These are phyloP conservation scores for Cenococcum geophilum DNA, from an alignment of 495 filamentous ascomycete genomes.

Conservation along the genomic window DNA sequence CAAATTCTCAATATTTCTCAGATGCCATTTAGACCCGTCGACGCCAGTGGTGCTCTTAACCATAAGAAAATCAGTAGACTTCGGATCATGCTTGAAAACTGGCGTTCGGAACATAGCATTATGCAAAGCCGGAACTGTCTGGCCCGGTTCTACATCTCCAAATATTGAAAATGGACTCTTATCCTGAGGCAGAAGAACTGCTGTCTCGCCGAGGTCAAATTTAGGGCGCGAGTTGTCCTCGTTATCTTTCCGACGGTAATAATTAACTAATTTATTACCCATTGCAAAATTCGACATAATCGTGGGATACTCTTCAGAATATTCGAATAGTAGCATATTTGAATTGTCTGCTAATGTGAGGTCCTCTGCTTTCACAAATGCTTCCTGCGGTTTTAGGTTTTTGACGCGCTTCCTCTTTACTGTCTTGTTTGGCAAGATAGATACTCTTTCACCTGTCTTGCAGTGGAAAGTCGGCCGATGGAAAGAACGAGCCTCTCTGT, in stretches of 20 bases:
- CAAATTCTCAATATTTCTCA: conserved; percentile 83
- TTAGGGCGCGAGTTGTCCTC: conserved; percentile 71
- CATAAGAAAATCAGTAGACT: conserved; percentile 80
- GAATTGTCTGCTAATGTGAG: conserved; percentile 85
- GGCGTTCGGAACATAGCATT: conserved; percentile 95
- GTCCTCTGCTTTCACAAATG: conserved; percentile 69
- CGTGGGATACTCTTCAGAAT: conserved; percentile 87
- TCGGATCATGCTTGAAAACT: conserved; percentile 77
- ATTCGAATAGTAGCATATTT: conserved; percentile 78
- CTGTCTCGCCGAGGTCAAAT: conserved; percentile 76
- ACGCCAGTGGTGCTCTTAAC: conserved; percentile 68
- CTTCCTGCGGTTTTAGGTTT: conserved; percentile 63
- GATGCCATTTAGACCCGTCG: conserved; percentile 65
- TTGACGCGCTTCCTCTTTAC: conserved; percentile 77
- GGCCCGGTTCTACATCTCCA: conserved; percentile 82
- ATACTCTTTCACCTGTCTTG: conserved; percentile 40
- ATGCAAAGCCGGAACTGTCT: conserved; percentile 80
- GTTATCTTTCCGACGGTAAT: conserved; percentile 80
- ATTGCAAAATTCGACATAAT: conserved; percentile 95
- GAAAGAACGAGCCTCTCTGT: conserved; percentile 77
- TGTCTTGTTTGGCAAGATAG: conserved; percentile 54
- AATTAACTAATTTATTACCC: conserved; percentile 91
- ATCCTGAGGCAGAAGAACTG: conserved; percentile 82
- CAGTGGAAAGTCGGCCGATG: conserved; percentile 73
- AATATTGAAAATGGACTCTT: conserved; percentile 94